Evolutionary conservation across 1,139 yeast species (phyloP), one percentile per base, ranked within the genome.

Genomic region (Debaryomyces udenii): DNA sequence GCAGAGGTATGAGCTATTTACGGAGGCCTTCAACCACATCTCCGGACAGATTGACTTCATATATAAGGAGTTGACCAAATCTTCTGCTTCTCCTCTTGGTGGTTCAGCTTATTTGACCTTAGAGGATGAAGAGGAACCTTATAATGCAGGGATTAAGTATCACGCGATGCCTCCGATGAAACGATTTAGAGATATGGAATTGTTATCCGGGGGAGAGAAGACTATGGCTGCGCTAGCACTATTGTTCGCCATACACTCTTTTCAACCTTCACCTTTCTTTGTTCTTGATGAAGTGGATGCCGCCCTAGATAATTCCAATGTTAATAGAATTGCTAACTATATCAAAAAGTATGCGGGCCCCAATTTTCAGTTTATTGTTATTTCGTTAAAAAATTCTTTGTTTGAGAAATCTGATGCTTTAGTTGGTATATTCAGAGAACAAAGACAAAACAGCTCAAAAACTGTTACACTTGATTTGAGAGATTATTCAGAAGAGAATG

Each of bases 101-200:
- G 99, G 99, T 0, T 86, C 96, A 10, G 99, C 99, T 0, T 86
- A 88, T 46, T 70, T 93, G 47, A 85, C 93, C 1, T 65, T 90
- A 31, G 96, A 89, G 53, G 93, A 89, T 55, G 94, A 86, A 47
- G 96, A 89, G 42, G 96, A 87, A 52, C 97, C 96, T 4, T 94
- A 83, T 55, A 64, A 78, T 31, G 81, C 82, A 0, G 99, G 98
- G 1, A 76, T 90, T 39, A 86, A 83, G 52, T 94, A 89, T 56
- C 95, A 90, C 59, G 96, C 96, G 1, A 91, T 91, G 86, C 98
- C 99, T 1, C 99, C 99, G 9, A 78, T 87, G 81, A 94, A 93
- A 56, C 74, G 97, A 51, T 93, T 90, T 61, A 78, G 94, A 55
- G 97, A 89, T 51, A 91, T 93, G 90, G 96, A 89, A 44, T 78